Conservation (phyloP, 1,284 basidiomycete species). For the Sphaerobolus stellatus region DNA sequence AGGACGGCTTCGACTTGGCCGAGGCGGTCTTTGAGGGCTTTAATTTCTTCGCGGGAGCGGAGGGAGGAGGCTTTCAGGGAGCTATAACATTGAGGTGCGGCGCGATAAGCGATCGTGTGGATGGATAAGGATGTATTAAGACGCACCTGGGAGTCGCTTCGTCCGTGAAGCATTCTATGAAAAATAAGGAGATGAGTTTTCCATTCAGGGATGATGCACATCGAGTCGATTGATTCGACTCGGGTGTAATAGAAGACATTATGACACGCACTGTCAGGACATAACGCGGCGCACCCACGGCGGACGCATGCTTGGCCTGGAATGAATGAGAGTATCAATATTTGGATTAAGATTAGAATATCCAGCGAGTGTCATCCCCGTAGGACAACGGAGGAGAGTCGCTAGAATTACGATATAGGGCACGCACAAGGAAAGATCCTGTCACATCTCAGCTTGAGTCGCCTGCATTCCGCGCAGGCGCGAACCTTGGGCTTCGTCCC, state of each 20-base stretch:
- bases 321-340: neutral
- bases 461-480: constrained; percentile 9
- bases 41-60: constrained; percentile 8
- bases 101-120: too few species aligned
- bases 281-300: constrained; percentile 4
- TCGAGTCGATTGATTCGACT: too few species aligned
- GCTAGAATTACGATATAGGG: too few species aligned
- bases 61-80: constrained; percentile 8
- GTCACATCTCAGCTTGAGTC: constrained; percentile 7
- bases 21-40: neutral
- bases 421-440: constrained; percentile 3
- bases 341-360: neutral
- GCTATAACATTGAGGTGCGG: too few species aligned
- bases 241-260: neutral
- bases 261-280: constrained; percentile 7
- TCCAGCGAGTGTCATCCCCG: too few species aligned
- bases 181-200: neutral
- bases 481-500: neutral
- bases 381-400: neutral
- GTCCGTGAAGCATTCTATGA: constrained; percentile 10
- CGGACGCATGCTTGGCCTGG: constrained; percentile 11
- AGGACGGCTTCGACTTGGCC: constrained; percentile 1
- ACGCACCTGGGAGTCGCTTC: constrained; percentile 10
- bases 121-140: too few species aligned
- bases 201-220: neutral